Conservation (phyloP, 2,329 filamentous ascomycete species). For the Aspergillus ochraceoroseus region DNA sequence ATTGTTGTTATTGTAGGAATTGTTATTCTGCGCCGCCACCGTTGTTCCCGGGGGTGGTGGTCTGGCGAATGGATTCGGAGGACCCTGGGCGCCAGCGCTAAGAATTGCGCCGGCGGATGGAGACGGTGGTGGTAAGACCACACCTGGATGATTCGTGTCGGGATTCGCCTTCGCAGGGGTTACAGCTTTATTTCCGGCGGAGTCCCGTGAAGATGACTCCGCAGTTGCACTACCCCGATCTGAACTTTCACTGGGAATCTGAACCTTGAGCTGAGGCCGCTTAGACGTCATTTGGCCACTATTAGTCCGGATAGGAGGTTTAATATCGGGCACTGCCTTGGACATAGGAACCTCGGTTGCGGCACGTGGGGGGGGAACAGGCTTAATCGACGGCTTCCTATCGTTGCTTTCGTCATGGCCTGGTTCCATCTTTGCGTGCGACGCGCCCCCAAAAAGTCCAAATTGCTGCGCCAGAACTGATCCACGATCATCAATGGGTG, state of each 20-base stretch:
- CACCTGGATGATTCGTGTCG: slow-evolving; percentile 58
- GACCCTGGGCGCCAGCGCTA: slow-evolving; percentile 85
- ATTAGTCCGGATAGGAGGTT: slow-evolving; percentile 71
- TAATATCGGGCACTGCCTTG: slow-evolving; percentile 61
- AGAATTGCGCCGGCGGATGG: slow-evolving; percentile 80
- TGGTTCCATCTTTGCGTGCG: slow-evolving; percentile 32
- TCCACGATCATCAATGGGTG: slow-evolving; percentile 87
- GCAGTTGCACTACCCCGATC: slow-evolving; percentile 68
- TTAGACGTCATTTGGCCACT: slow-evolving; percentile 64
- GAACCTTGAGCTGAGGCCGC: slow-evolving; percentile 80
- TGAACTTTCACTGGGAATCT: slow-evolving; percentile 88
- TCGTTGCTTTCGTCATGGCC: slow-evolving; percentile 44
- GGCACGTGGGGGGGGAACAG: slow-evolving; percentile 50
- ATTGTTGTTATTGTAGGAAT: slow-evolving; percentile 40
- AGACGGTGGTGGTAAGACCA: slow-evolving; percentile 87
- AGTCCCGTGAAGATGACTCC: slow-evolving; percentile 60
- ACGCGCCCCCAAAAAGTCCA: slow-evolving; percentile 52
- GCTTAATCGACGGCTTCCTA: slow-evolving; percentile 60
- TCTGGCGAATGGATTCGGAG: slow-evolving; percentile 90
- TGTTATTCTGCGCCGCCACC: slow-evolving; percentile 31
- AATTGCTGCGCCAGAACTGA: slow-evolving; percentile 84
- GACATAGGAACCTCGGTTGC: slow-evolving; percentile 43
- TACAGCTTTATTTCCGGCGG: slow-evolving; percentile 56
- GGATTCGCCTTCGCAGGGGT: slow-evolving; percentile 53
- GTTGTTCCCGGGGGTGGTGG: slow-evolving; percentile 63